Percentiles rank a stretch among this genome's conserved stretches.
These are phyloP conservation scores for Acaromyces ingoldii DNA, from an alignment of 1,284 basidiomycete genomes.

Conservation along the genomic window DNA sequence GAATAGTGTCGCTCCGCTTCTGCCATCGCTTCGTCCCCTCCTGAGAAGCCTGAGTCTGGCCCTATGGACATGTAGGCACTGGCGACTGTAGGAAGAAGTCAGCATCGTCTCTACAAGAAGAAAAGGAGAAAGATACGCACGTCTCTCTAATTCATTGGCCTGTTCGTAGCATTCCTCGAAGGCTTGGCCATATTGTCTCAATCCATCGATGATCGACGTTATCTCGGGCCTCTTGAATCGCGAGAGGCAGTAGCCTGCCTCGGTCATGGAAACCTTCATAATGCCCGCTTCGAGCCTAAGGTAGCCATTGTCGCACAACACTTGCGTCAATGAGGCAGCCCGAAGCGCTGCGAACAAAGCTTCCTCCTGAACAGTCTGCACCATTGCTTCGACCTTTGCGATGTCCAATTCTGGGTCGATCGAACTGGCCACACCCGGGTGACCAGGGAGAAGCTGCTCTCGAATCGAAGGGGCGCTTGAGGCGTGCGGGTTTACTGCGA, in stretches of 20 bases:
- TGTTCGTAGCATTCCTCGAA: constrained; percentile 74
- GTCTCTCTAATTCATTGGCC: constrained; percentile 58
- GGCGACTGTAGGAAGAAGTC: no score
- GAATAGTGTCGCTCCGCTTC: no score
- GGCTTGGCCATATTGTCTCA: constrained; percentile 69
- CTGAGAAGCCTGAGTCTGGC: no score
- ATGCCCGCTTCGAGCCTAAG: constrained; percentile 36
- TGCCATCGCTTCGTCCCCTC: no score
- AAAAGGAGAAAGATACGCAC: no score
- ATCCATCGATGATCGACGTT: constrained; percentile 70
- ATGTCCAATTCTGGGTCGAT: constrained; percentile 8
- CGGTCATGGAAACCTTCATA: constrained; percentile 18
- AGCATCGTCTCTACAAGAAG: no score
- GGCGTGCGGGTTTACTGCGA: no score
- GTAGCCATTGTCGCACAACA: constrained; percentile 27
- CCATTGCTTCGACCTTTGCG: constrained; percentile 55
- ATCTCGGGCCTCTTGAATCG: constrained; percentile 58
- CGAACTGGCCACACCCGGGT: neutral
- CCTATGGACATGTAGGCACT: no score
- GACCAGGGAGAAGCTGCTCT: neutral
- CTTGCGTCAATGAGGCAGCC: constrained; percentile 71
- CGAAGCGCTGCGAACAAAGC: constrained; percentile 76
- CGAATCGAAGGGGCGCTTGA: no score
- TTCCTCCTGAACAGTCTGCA: constrained; percentile 66
- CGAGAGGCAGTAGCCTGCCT: constrained; percentile 23